Evolutionary conservation across 306 rosid genomes (phyloP).

Genomic region (Lotus japonicus): DNA sequence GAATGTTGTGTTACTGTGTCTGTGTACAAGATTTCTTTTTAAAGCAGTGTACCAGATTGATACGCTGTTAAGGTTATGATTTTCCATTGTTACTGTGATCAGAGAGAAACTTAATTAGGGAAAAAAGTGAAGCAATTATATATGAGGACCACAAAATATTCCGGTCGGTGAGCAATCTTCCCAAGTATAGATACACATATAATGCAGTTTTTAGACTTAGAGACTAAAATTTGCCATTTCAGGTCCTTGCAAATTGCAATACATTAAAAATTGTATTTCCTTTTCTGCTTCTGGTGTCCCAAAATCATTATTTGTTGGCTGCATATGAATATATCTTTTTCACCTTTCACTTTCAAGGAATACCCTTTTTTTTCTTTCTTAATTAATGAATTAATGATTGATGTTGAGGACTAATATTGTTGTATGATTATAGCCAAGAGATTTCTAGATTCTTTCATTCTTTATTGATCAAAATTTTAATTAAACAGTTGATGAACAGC

Average conservation of each 20-base stretch:
- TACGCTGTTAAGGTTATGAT: constrained; percentile 12
- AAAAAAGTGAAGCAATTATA: constrained; percentile 6
- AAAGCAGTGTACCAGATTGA: constrained; percentile 8
- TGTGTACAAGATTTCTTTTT: constrained; percentile 18
- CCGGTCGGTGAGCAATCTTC: neutral
- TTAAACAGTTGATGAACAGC: constrained; percentile 2
- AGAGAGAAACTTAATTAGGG: constrained; percentile 27
- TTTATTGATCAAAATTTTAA: neutral
- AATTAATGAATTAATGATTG: constrained; percentile 15
- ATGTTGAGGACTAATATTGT: neutral
- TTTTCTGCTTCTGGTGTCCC: neutral
- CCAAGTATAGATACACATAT: neutral
- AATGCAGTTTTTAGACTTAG: constrained; percentile 8
- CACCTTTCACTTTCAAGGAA: constrained; percentile 18
- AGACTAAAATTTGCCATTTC: neutral
- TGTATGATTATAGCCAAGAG: neutral
- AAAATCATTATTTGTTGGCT: constrained; percentile 2
- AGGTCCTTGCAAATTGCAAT: neutral
- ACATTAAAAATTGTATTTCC: neutral
- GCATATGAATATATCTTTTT: constrained; percentile 11
- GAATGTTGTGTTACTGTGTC: too few species aligned
- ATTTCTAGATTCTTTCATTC: neutral
- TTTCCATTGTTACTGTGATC: constrained; percentile 25
- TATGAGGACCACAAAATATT: constrained; percentile 30
- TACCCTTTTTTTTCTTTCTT: neutral